These are phyloP conservation scores for Yarrowia bubula DNA, from an alignment of 805 yeast species.

Conservation along the genomic window DNA sequence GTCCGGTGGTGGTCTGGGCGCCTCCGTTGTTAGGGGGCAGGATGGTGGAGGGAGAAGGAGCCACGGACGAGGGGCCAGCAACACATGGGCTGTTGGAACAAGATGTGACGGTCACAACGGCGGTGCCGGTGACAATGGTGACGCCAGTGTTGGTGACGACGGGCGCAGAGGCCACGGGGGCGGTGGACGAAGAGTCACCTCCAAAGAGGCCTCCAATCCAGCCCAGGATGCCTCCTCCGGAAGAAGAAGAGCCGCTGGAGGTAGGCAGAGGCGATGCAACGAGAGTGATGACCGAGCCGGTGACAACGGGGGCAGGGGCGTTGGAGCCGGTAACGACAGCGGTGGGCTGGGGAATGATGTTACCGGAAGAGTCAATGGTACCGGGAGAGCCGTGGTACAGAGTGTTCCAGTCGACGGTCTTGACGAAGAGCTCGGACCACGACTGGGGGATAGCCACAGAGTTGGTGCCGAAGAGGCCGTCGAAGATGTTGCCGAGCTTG, in stretches of 20 bases:
- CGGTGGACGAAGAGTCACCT: conserved; percentile 14
- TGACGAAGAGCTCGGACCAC: conserved; percentile 25
- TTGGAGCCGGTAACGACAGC: not conserved
- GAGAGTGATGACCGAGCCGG: conserved; percentile 23
- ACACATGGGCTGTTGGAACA: conserved; percentile 27
- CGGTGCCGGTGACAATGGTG: conserved; percentile 24
- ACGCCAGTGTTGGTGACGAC: conserved; percentile 19
- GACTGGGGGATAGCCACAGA: conserved; percentile 11
- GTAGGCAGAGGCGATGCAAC: conserved; percentile 17
- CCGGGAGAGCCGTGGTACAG: conserved; percentile 22
- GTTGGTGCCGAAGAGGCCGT: conserved; percentile 19
- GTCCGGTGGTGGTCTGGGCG: conserved; percentile 1
- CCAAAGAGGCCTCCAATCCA: conserved; percentile 27
- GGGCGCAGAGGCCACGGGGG: conserved; percentile 29
- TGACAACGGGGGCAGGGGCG: conserved; percentile 12
- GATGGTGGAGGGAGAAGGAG: conserved; percentile 6
- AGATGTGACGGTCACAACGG: conserved; percentile 24
- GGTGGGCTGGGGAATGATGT: conserved; percentile 25
- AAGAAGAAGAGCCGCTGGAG: not conserved
- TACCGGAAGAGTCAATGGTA: conserved; percentile 2
- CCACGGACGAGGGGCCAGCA: not conserved
- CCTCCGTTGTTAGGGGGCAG: conserved; percentile 3
- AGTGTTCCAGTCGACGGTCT: conserved; percentile 24
- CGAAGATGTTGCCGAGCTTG: conserved; percentile 11
- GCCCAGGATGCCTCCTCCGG: conserved; percentile 18